These are phyloP conservation scores for Leccinum broughii DNA, from an alignment of 768 basidiomycete species.

Conservation along the genomic window DNA sequence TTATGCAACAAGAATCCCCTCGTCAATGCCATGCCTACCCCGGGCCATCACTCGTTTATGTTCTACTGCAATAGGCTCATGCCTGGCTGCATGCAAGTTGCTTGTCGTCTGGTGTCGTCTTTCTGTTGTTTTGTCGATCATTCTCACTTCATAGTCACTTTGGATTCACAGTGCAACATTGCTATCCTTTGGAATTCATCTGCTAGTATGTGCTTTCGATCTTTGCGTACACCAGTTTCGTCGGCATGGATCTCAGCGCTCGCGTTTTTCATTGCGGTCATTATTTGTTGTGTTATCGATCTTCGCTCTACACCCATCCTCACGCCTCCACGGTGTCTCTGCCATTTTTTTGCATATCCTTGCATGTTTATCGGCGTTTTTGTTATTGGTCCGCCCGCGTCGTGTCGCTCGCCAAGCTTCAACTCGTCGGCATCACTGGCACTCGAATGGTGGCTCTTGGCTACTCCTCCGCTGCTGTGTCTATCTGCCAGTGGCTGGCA, in stretches of 20 bases:
- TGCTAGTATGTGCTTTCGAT: constrained; percentile 29
- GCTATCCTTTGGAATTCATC: constrained; percentile 19
- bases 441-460: too few relatives aligned
- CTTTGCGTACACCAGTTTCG: constrained; percentile 18
- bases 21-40: constrained; percentile 16
- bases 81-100: too few relatives aligned
- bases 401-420: too few relatives aligned
- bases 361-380: too few relatives aligned
- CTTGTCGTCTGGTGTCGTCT: constrained; percentile 6
- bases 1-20: constrained; percentile 24
- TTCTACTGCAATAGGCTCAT: constrained; percentile 17
- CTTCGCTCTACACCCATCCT: constrained; percentile 17
- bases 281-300: constrained; percentile 24
- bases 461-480: too few relatives aligned
- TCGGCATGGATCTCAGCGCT: constrained; percentile 21
- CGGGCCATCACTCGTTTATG: constrained; percentile 20
- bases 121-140: constrained; percentile 24
- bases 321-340: constrained; percentile 5
- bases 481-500: too few relatives aligned
- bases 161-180: constrained; percentile 17
- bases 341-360: constrained; percentile 27
- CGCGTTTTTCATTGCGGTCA: constrained; percentile 12
- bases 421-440: too few relatives aligned
- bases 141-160: constrained; percentile 1
- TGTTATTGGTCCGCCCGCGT: too few relatives aligned